Base-by-base conservation (phyloP, 2,329 filamentous ascomycete species). In the Aspergillus sp. region DNA sequence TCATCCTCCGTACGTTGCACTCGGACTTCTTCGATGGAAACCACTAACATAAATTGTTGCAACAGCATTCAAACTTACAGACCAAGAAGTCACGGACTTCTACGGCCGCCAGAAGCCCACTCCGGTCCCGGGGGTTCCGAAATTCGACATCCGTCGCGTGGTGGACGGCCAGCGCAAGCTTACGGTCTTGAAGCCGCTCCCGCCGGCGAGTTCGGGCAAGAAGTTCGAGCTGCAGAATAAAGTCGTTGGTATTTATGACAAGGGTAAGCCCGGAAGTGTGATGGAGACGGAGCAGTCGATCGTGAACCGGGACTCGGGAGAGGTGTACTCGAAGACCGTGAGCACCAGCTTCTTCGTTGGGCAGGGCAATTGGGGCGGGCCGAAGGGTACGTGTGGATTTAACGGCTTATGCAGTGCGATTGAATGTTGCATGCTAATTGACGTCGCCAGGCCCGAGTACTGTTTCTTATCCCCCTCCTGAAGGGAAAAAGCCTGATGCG, bases 201-300 rank as follows among this genome's bases (percentile, higher is more conserved):
- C 86, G 8, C 63, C 78, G 1, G 74, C 74, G 5, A 86, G 80
- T 24, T 77, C 69, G 8, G 85, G 84, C 39, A 69, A 69, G 43
- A 75, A 73, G 42, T 91, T 93, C 58, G 81, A 91, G 67, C 64
- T 83, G 41, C 74, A 82, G 47, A 78, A 71, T 51, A 86, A 81
- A 55, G 82, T 93, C 15, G 60, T 93, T 13, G 86, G 85, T 31
- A 82, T 93, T 24, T 93, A 91, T 59, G 86, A 93, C 66, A 93
- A 93, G 69, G 86, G 86, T 49, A 82, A 83, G 45, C 75, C 84
- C 0, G 83, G 83, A 36, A 82, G 80, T 7, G 85, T 93, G 2
- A 69, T 91, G 24, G 85, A 93, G 62, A 81, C 77, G 4, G 81
- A 93, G 67, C 74, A 77, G 41, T 70, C 81, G 34, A 72, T 93